Base-by-base conservation (phyloP, 495 filamentous ascomycete genomes). In the Tuber microsphaerosporum region DNA sequence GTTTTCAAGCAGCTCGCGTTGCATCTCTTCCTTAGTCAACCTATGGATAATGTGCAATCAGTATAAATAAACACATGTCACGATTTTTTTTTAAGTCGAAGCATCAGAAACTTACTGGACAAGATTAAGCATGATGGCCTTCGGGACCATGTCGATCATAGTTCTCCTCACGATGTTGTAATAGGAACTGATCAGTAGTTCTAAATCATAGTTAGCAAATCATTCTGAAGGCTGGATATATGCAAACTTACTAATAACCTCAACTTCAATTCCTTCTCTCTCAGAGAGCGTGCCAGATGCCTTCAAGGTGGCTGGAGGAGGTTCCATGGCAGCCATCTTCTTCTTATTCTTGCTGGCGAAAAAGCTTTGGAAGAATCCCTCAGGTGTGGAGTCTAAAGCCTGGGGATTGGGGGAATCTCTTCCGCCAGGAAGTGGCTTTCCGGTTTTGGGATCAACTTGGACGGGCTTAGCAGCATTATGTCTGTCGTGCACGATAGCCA, bases 121-220 rank as follows among this genome's bases (percentile, higher is more conserved):
- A 61, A 99, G 89, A 74, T 90, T 97, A 72, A 97, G 88, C 96
- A 99, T 99, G 85, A 99, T 95, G 31, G 96, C 95, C 86, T 99
- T 99, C 56, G 96, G 96, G 6, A 99, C 96, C 96, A 98, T 99
- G 81, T 99, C 96, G 77, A 98, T 97, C 94, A 99, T 95, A 71
- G 96, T 99, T 75, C 94, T 88, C 86, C 92, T 92, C 71, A 97
- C 94, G 83, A 99, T 98, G 85, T 95, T 97, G 86, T 91, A 99
- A 88, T 99, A 99, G 5, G 94, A 97, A 71, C 89, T 91, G 82
- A 99, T 98, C 74, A 99, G 88, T 61, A 98, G 89, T 84, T 99
- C 94, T 97, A 81, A 46, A 68, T 46, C 37, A 22, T n/a, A 31
- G 48, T 74, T 16, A 77, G 34, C 71, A 73, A 75, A 72, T 26